Evolutionary conservation across 371 early-diverging fungal genomes (phyloP).

Genomic region (Mortierella sp.): DNA sequence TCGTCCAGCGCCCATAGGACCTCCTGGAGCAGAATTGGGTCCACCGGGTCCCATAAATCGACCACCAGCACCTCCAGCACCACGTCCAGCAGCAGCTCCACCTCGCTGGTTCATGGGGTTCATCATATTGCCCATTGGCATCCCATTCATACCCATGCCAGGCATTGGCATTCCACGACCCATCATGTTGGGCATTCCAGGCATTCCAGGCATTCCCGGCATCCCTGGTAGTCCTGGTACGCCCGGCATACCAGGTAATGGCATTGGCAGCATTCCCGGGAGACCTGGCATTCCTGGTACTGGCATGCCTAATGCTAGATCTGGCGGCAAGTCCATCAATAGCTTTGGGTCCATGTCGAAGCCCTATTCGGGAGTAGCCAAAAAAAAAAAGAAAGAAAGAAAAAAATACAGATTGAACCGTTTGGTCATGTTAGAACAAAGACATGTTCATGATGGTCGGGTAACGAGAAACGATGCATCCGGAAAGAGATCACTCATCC

Average conservation of each 20-base stretch:
- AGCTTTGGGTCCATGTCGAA: constrained; percentile 44
- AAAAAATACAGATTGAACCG: not conserved
- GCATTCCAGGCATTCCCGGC: constrained; percentile 34
- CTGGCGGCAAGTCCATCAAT: constrained; percentile 44
- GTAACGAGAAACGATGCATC: too few relatives aligned
- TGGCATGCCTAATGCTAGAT: constrained; percentile 29
- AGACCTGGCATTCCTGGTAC: constrained; percentile 22
- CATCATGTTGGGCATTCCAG: constrained; percentile 38
- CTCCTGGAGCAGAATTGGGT: constrained; percentile 21
- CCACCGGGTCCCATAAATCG: constrained; percentile 36
- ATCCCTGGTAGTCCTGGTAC: constrained; percentile 26
- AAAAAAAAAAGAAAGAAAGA: constrained; percentile 1
- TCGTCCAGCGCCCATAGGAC: constrained; percentile 22
- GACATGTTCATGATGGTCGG: too few relatives aligned
- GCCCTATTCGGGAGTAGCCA: constrained; percentile 19
- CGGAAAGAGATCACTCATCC: too few relatives aligned
- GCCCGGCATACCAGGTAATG: constrained; percentile 12
- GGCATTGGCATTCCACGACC: constrained; percentile 43
- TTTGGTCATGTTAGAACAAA: too few relatives aligned
- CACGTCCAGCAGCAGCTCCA: constrained; percentile 28
- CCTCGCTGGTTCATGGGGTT: constrained; percentile 51
- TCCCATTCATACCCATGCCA: constrained; percentile 51
- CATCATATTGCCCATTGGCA: constrained; percentile 53
- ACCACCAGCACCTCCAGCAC: constrained; percentile 31
- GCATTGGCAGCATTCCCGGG: constrained; percentile 12